Percentiles rank a stretch among this genome's conserved stretches.
Evolutionary conservation across 2,329 filamentous ascomycete genomes (phyloP).

Genomic region (Epichloe baconii): DNA sequence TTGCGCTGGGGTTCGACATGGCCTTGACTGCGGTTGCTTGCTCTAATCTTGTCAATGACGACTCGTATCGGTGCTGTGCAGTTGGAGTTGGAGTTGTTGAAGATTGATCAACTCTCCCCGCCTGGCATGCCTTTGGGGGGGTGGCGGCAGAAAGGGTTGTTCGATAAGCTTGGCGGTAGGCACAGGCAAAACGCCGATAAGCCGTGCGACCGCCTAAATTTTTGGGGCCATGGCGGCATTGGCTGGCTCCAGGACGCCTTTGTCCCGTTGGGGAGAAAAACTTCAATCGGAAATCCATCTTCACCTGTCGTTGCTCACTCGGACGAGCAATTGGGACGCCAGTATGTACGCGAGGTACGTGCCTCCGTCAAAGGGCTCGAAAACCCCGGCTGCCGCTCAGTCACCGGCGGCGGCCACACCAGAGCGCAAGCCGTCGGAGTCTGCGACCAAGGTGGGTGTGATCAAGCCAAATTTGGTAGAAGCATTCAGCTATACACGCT

Average conservation of each 20-base stretch:
- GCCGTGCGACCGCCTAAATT: slow-evolving; percentile 18
- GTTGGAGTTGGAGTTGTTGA: not conserved
- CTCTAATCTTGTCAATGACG: not conserved
- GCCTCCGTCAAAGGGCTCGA: slow-evolving; percentile 18
- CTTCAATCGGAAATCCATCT: not conserved
- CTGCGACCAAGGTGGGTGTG: not conserved
- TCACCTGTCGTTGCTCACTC: too few relatives aligned
- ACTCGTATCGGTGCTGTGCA: not conserved
- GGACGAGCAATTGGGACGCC: not conserved
- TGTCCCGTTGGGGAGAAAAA: too few relatives aligned
- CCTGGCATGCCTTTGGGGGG: too few relatives aligned
- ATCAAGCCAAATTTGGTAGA: slow-evolving; percentile 6
- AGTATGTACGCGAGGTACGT: slow-evolving; percentile 32
- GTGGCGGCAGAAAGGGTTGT: too few relatives aligned
- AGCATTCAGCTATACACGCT: slow-evolving; percentile 26
- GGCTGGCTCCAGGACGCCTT: not conserved
- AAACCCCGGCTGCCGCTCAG: slow-evolving; percentile 2
- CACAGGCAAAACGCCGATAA: slow-evolving; percentile 26
- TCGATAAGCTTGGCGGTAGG: slow-evolving; percentile 24
- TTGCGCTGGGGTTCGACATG: slow-evolving; percentile 1
- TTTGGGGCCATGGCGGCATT: slow-evolving; percentile 16
- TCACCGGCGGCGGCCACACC: slow-evolving; percentile 4
- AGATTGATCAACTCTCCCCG: too few relatives aligned
- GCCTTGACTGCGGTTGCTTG: not conserved
- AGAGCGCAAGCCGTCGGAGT: slow-evolving; percentile 1